Evolutionary conservation across 1,284 basidiomycete species (phyloP).

Genomic region (Sporisorium graminicola): DNA sequence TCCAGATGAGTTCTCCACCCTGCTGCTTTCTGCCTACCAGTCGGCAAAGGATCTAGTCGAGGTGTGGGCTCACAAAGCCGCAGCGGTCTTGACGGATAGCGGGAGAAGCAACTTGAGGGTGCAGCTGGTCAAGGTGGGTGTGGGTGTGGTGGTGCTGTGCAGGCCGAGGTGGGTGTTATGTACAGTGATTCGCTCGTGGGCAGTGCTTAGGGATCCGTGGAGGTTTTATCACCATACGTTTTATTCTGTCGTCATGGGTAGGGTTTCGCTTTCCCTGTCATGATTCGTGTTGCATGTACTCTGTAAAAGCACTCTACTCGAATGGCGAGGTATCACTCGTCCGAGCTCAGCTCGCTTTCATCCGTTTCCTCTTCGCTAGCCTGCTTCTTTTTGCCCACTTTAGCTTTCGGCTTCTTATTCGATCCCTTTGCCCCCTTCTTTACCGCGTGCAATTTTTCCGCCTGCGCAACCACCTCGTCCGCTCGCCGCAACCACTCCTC

Average conservation of each 20-base stretch:
- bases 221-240: slow-evolving; percentile 15
- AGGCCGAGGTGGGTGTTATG: slow-evolving; percentile 17
- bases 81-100: slow-evolving; percentile 3
- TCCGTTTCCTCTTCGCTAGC: slow-evolving; percentile 6
- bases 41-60: slow-evolving; percentile 13
- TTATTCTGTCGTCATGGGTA: slow-evolving; percentile 6
- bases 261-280: not conserved
- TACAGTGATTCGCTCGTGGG: slow-evolving; percentile 1
- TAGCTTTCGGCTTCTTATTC: slow-evolving; percentile 8
- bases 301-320: not conserved
- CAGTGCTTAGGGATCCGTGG: slow-evolving; percentile 15
- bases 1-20: slow-evolving; percentile 7
- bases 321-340: not conserved
- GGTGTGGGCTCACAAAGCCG: not conserved
- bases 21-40: not conserved
- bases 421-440: slow-evolving; percentile 12
- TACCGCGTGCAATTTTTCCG: slow-evolving; percentile 6
- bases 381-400: slow-evolving; percentile 15
- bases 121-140: slow-evolving; percentile 9
- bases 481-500: slow-evolving; percentile 31
- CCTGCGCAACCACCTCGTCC: slow-evolving; percentile 17
- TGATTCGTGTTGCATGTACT: not conserved
- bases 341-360: slow-evolving; percentile 22
- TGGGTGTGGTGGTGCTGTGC: slow-evolving; percentile 5
- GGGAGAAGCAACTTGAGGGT: slow-evolving; percentile 9